phyloP scores from a whole-genome alignment of 2,329 filamentous ascomycete genomes.

The Dothiorella sarmentorum region DNA sequence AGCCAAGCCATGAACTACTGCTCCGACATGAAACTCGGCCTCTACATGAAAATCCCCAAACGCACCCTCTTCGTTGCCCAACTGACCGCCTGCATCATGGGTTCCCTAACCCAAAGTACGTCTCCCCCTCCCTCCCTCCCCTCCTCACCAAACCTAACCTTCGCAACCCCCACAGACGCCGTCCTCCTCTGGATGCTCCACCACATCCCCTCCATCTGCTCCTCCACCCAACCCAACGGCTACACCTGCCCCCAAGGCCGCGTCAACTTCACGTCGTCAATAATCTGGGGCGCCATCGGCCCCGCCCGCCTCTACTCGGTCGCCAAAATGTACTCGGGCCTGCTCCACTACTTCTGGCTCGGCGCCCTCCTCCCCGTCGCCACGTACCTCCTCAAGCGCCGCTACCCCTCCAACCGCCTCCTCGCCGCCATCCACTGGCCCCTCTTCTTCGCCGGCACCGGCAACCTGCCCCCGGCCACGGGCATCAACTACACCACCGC shows the following conservation, averaged over 20 bases:
- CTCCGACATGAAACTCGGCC: constrained; percentile 17
- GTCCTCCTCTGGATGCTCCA: constrained; percentile 57
- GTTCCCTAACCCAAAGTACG: constrained; percentile 6
- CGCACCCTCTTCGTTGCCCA: constrained; percentile 15
- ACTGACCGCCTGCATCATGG: constrained; percentile 14
- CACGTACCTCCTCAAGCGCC: constrained; percentile 50
- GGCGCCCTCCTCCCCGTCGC: constrained; percentile 50
- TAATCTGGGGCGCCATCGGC: constrained; percentile 66
- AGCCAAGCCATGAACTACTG: constrained; percentile 17
- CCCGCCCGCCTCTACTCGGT: constrained; percentile 48
- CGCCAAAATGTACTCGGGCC: constrained; percentile 46
- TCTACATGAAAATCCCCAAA: constrained; percentile 18
- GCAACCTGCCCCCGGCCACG: constrained; percentile 51
- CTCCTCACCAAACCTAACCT: constrained; percentile 1
- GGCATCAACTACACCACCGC: constrained; percentile 16
- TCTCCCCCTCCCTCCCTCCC: neutral
- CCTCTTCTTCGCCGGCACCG: constrained; percentile 60
- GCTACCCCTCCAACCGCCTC: constrained; percentile 47
- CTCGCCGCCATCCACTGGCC: constrained; percentile 52
- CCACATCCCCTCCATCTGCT: constrained; percentile 49
- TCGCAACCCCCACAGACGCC: constrained; percentile 39
- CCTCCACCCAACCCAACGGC: constrained; percentile 29
- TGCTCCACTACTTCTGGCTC: constrained; percentile 54
- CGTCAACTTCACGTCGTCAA: constrained; percentile 63
- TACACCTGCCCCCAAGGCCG: constrained; percentile 55